These are phyloP conservation scores for Pleurotus sapidus DNA, from an alignment of 768 basidiomycete genomes.

Conservation along the genomic window DNA sequence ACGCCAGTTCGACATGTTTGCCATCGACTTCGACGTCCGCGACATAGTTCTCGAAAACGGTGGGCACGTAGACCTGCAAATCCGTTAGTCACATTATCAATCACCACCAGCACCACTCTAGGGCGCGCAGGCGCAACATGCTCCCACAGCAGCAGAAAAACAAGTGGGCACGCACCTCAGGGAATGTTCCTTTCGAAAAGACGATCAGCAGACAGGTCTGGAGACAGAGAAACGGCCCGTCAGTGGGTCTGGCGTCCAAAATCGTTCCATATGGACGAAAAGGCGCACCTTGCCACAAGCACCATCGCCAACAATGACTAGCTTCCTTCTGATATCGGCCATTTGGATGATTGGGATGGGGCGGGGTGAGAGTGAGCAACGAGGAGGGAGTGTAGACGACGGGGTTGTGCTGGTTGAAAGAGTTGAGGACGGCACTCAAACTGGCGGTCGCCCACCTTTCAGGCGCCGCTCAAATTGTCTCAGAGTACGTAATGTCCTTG, in stretches of 20 bases:
- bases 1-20: slow-evolving; percentile 95
- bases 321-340: slow-evolving; percentile 98
- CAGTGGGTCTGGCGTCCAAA: neutral
- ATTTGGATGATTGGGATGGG: slow-evolving; percentile 38
- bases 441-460: too few relatives aligned
- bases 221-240: slow-evolving; percentile 16
- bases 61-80: slow-evolving; percentile 93
- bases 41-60: slow-evolving; percentile 99
- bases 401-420: slow-evolving; percentile 10
- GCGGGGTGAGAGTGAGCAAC: neutral
- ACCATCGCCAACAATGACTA: slow-evolving; percentile 99
- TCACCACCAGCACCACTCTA: neutral
- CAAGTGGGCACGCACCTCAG: slow-evolving; percentile 59
- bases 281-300: slow-evolving; percentile 84
- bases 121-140: neutral
- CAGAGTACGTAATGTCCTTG: too few relatives aligned
- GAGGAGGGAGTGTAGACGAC: neutral
- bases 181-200: slow-evolving; percentile 95
- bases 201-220: slow-evolving; percentile 94
- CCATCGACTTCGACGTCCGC: slow-evolving; percentile 98
- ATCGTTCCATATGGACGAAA: slow-evolving; percentile 1
- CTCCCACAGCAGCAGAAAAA: neutral
- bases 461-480: too few relatives aligned
- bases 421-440: neutral
- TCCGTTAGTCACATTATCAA: too few relatives aligned